Evolutionary conservation across 306 rosid species (phyloP).

Genomic region (Trifolium dubium): DNA sequence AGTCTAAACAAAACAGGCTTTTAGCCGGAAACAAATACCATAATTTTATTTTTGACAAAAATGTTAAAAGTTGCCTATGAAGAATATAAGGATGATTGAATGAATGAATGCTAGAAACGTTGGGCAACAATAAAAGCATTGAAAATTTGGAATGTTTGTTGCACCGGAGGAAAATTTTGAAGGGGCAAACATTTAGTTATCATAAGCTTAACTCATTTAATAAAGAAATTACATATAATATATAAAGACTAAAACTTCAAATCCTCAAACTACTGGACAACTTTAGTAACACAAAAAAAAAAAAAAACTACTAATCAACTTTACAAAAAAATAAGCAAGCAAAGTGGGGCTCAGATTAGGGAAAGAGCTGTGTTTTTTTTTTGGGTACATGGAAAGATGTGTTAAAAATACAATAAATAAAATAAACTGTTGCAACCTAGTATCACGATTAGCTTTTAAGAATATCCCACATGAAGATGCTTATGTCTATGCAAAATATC

Average conservation of each 20-base stretch:
- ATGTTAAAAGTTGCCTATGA: not conserved
- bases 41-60: not conserved
- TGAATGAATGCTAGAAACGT: constrained; percentile 30
- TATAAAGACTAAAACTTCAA: too few relatives aligned
- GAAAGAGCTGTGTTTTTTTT: too few relatives aligned
- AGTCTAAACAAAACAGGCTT: not conserved
- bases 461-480: constrained; percentile 47
- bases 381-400: too few relatives aligned
- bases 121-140: not conserved
- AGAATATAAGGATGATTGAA: not conserved
- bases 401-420: too few relatives aligned
- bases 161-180: not conserved
- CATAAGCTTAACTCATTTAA: too few relatives aligned
- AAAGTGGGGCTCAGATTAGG: too few relatives aligned
- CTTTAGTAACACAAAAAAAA: too few relatives aligned
- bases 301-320: too few relatives aligned
- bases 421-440: not conserved
- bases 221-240: too few relatives aligned
- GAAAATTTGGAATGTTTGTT: constrained; percentile 5
- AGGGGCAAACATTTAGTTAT: not conserved
- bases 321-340: too few relatives aligned
- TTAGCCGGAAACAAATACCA: not conserved
- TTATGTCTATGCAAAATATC: constrained; percentile 31
- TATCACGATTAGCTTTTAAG: constrained; percentile 5
- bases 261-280: too few relatives aligned